Evolutionary conservation across 495 filamentous ascomycete species (phyloP).

Genomic region (Lasiosphaeris hirsuta): DNA sequence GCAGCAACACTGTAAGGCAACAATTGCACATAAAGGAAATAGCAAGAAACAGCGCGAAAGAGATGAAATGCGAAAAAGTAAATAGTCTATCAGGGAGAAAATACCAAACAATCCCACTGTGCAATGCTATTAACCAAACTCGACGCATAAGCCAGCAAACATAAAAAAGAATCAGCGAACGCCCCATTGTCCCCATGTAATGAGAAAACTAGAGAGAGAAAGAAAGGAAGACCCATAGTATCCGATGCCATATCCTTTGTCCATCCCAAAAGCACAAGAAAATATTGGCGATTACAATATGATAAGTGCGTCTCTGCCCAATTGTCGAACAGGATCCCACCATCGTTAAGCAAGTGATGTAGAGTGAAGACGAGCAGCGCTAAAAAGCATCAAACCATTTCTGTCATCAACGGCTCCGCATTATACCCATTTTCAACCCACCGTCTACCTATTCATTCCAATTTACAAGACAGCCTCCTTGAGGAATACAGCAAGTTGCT

Average conservation of each 20-base stretch:
- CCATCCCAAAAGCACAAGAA: background rate
- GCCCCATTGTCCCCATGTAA: too few relatives aligned
- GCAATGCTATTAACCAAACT: background rate
- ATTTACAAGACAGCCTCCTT: constrained; percentile 30
- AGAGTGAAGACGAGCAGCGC: too few relatives aligned
- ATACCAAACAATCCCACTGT: background rate
- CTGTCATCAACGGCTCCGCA: background rate
- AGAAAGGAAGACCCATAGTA: background rate
- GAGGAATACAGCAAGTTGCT: constrained; percentile 39
- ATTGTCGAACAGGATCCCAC: background rate
- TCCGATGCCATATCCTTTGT: background rate
- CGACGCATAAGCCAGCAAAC: background rate
- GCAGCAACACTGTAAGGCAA: too few relatives aligned
- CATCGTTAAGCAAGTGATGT: too few relatives aligned
- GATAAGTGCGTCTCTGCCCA: background rate
- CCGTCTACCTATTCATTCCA: background rate
- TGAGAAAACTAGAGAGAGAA: background rate
- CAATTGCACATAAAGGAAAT: background rate
- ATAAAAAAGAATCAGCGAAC: background rate
- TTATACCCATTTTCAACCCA: background rate
- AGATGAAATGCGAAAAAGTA: background rate
- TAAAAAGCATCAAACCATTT: too few relatives aligned
- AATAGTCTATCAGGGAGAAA: background rate
- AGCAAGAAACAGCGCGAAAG: background rate
- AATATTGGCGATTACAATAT: constrained; percentile 1